Evolutionary conservation across 148 eudicot species (phyloP).

Genomic region (Persicaria tinctoria): DNA sequence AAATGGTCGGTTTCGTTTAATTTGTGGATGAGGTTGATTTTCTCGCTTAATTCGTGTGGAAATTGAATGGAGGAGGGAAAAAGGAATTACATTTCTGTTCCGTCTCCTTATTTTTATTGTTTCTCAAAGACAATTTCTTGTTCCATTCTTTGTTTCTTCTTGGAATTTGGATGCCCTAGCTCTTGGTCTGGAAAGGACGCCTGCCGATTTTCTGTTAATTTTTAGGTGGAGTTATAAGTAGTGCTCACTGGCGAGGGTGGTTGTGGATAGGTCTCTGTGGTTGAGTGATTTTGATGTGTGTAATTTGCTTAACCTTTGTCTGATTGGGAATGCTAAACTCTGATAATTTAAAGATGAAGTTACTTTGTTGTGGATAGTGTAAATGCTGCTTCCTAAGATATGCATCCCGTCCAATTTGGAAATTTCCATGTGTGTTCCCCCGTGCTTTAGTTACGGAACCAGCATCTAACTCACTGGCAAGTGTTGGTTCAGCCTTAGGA

Average conservation of each 20-base stretch:
- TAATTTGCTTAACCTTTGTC: not conserved
- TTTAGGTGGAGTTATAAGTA: not conserved
- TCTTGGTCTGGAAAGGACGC: not conserved
- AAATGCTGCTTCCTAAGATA: not conserved
- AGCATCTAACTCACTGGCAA: not conserved
- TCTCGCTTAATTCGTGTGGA: not conserved
- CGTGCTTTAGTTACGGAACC: not conserved
- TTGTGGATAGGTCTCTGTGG: not conserved
- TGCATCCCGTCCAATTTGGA: not conserved
- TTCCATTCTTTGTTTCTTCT: not conserved
- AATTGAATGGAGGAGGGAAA: not conserved
- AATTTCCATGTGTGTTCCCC: not conserved
- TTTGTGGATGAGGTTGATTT: slow-evolving; percentile 8
- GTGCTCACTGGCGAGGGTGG: not conserved
- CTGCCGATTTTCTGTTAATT: not conserved
- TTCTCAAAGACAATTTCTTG: not conserved
- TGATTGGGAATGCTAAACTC: slow-evolving; percentile 4
- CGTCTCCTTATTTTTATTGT: not conserved
- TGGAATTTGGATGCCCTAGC: not conserved
- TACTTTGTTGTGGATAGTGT: not conserved
- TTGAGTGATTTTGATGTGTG: not conserved
- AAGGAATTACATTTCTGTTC: not conserved
- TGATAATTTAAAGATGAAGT: not conserved
- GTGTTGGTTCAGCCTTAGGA: not conserved
- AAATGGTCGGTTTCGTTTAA: not conserved